Conservation (phyloP, 108 stramenopile genomes). For the Hondaea fermentalgiana region DNA sequence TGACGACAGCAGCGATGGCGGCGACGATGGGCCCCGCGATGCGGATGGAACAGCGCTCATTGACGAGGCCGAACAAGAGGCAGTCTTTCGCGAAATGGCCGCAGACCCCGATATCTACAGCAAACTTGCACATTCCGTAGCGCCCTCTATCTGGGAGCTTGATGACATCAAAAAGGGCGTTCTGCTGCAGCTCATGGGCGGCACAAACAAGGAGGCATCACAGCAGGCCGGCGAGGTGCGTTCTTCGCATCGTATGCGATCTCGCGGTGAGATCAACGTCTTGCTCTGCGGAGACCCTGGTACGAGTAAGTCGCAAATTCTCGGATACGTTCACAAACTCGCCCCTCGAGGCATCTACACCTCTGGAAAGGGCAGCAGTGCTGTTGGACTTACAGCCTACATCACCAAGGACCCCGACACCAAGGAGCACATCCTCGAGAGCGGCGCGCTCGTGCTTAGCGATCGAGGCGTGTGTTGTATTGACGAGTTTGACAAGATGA, state of each 20-base stretch:
- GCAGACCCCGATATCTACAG: conserved; percentile 61
- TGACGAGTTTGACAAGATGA: conserved; percentile 97
- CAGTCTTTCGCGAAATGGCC: conserved; percentile 46
- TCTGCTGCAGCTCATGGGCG: conserved; percentile 91
- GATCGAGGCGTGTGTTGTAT: conserved; percentile 97
- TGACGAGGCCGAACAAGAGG: background rate
- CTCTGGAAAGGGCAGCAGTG: conserved; percentile 88
- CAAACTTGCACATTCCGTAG: conserved; percentile 65
- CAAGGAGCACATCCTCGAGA: conserved; percentile 87
- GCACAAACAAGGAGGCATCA: conserved; percentile 46
- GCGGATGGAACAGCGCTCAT: background rate
- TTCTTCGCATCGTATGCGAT: conserved; percentile 27
- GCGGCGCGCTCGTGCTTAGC: conserved; percentile 88
- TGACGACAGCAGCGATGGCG: too few relatives aligned
- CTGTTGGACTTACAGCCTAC: conserved; percentile 95
- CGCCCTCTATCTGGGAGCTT: conserved; percentile 96
- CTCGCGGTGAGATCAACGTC: conserved; percentile 95
- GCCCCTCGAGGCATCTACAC: conserved; percentile 95
- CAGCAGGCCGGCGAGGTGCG: background rate
- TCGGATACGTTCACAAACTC: conserved; percentile 90
- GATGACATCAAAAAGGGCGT: conserved; percentile 98
- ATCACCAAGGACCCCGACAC: conserved; percentile 98
- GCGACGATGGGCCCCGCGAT: background rate
- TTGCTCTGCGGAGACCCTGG: conserved; percentile 96
- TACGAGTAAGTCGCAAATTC: conserved; percentile 90